These are phyloP conservation scores for Talaromyces funiculosus DNA, from an alignment of 2,329 filamentous ascomycete species.

Conservation along the genomic window DNA sequence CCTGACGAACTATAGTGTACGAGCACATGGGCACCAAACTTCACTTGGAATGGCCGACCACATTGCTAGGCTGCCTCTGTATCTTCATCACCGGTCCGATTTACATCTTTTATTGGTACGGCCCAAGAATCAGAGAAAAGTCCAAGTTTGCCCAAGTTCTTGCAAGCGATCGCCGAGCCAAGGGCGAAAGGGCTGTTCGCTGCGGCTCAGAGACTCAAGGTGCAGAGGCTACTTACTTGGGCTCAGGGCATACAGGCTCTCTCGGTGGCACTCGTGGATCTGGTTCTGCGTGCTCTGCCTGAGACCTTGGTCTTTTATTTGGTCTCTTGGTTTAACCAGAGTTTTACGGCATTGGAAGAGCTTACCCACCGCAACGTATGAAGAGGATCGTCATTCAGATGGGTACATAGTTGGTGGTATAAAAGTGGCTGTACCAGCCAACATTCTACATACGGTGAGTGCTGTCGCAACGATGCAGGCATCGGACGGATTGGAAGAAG, in stretches of 20 bases:
- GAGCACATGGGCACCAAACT: conserved; percentile 48
- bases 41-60: conserved; percentile 51
- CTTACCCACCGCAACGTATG: background rate
- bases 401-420: background rate
- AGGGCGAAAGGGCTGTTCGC: conserved; percentile 8
- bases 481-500: background rate
- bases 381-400: no score
- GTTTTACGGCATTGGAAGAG: background rate
- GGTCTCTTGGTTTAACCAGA: background rate
- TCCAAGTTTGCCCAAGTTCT: conserved; percentile 61
- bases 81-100: conserved; percentile 58
- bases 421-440: background rate
- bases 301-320: background rate
- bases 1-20: conserved; percentile 30
- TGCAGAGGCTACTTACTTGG: conserved; percentile 14
- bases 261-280: conserved; percentile 3
- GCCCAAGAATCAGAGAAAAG: conserved; percentile 51
- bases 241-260: conserved; percentile 1
- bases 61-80: conserved; percentile 56
- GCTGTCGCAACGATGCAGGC: background rate
- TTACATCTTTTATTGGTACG: conserved; percentile 62
- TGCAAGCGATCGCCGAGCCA: conserved; percentile 38
- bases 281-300: background rate
- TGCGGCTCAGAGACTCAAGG: conserved; percentile 16
- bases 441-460: background rate